Base-by-base conservation (phyloP, 306 rosid genomes). In the Ammopiptanthus mongolicus region DNA sequence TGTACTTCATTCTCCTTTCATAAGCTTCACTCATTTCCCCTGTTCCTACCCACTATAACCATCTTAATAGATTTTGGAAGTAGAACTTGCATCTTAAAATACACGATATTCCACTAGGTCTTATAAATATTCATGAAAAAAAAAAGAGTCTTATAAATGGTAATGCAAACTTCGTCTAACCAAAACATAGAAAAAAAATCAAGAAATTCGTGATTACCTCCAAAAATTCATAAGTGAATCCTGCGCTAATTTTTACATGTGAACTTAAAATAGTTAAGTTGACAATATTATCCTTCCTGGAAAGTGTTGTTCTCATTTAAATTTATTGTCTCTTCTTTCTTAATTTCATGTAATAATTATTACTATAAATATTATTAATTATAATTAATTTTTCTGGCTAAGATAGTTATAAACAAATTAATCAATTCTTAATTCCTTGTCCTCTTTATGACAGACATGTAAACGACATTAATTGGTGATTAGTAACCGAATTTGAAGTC, bases 351-450 rank as follows among this genome's bases (percentile, higher is more conserved):
- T 12, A 23, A 14, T 57, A 39, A 22, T 41, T 25, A 41, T 41
- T 41, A 25, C 13, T 5, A 58, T 28, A 33, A 60, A 21, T 14
- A 42, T 42, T 5, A 25, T 41, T 34, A 12, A n/a, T 41, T 13
- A 15, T 34, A 29, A 51, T 23, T 34, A 21, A 36, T 4, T 71
- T 70, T 72, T 65, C 33, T 36, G 41, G 48, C 56, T 65, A 6
- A 48, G 11, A 57, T 71, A 28, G 14, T 37, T 58, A 21, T 8
- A 51, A 42, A 57, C 73, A 18, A 29, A 55, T 57, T 28, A 51
- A 68, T 67, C 69, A 46, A 6, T 39, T 66, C 52, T 71, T 58
- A 60, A 50, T 60, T 19, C 15, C 57, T 37, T 59, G 71, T 59
- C 19, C 58, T 37, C 55, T 15, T 4, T 25, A 15, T 34, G 11